A percentile compares a stretch with the other conserved stretches of the same genome.
These are phyloP conservation scores for Pezicula carpinea DNA, from an alignment of 2,329 filamentous ascomycete genomes.

Conservation along the genomic window DNA sequence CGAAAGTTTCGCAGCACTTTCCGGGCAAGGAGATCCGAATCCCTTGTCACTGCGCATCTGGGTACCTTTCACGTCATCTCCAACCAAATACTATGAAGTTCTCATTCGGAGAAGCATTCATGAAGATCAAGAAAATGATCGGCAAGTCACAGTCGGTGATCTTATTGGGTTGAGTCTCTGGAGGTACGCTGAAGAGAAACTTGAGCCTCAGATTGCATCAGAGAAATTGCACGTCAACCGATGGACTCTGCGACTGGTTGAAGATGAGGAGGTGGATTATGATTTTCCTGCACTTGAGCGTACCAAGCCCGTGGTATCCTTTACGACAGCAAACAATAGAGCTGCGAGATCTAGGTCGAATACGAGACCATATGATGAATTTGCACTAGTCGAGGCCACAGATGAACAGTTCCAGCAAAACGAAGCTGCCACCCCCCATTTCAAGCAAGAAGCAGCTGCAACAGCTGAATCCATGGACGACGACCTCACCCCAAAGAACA, in stretches of 20 bases:
- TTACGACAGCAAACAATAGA: constrained; percentile 76
- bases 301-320: constrained; percentile 69
- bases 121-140: constrained; percentile 57
- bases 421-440: constrained; percentile 62
- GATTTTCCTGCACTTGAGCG: constrained; percentile 77
- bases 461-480: constrained; percentile 36
- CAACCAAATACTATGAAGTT: constrained; percentile 65
- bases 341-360: constrained; percentile 57
- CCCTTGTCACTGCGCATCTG: constrained; percentile 76
- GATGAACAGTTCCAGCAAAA: constrained; percentile 66
- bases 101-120: constrained; percentile 66
- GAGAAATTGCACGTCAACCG: constrained; percentile 74
- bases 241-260: constrained; percentile 80
- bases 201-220: constrained; percentile 58
- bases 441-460: constrained; percentile 48
- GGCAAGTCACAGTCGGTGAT: constrained; percentile 68
- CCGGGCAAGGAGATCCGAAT: constrained; percentile 72
- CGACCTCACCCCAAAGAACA: constrained; percentile 33
- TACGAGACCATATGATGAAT: constrained; percentile 77
- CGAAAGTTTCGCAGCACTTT: constrained; percentile 70
- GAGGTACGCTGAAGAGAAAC: constrained; percentile 72
- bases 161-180: constrained; percentile 78
- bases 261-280: constrained; percentile 79
- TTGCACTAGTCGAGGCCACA: constrained; percentile 71
- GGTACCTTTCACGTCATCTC: constrained; percentile 62